Base-by-base conservation (phyloP, 768 basidiomycete species). In the Pleurotus cornucopiae region DNA sequence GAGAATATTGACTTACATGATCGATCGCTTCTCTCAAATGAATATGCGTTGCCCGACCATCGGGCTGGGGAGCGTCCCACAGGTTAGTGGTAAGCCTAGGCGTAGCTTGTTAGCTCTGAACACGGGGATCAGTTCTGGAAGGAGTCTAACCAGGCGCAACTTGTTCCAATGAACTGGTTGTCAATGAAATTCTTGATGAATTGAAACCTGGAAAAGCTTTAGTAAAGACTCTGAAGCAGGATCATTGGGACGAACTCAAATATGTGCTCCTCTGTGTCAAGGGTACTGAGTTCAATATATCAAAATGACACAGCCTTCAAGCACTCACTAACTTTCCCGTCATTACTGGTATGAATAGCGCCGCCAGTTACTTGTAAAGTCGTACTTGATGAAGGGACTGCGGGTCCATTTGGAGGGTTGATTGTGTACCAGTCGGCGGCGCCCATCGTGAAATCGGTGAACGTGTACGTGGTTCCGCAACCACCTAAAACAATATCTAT, bases 281-380 rank as follows among this genome's bases (percentile, higher is more conserved):
- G 13, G 18, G 12, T 43, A 14, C 5, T 43, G 41, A 43, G 18
- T 43, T 6, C 6, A 43, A 12, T 6, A 6, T 18, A 7, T 43
- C 41, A 14, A 6, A 14, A 7, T 26, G 26, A 26, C 6, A 43
- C 5, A 12, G 26, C 26, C 5, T 12, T 9, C 41, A 12, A 43
- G 26, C 21, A 49, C 48, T 26, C 20, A 49, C 48, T 34, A n/a
- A 49, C 48, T 49, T 49, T 49, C 25, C 48, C 48, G 16, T 49
- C 48, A 25, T 34, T 34, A 14, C 11, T 30, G 4, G 37, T 25
- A 16, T 49, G 48, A 4, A 25, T 49, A 2, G 26, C 26, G 1
- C 48, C 48, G 37, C 13, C 5, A 12, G 48, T 26, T 16, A 34
- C 30, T 12, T 49, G 30, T 30, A 49, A 5, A 49, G 14, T 14